Conservation (phyloP, 2,329 filamentous ascomycete genomes). For the Verticillium isaacii region DNA sequence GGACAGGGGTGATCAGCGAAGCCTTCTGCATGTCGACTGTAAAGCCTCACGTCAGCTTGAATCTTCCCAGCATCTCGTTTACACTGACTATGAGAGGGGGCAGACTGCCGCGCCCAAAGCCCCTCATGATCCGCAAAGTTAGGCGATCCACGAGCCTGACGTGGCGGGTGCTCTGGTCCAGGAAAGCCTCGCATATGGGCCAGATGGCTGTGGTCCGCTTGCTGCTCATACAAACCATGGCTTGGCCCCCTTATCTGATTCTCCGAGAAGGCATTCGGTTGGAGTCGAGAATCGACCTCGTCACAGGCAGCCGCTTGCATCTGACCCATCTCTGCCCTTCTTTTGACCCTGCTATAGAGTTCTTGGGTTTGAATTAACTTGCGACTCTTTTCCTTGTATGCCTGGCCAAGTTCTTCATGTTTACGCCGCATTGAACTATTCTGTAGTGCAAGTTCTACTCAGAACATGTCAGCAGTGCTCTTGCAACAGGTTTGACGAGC, state of each 20-base stretch:
- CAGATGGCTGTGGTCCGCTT: not conserved
- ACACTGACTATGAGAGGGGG: conserved; percentile 13
- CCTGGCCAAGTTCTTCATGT: conserved; percentile 64
- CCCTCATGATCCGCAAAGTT: not conserved
- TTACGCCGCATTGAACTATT: conserved; percentile 57
- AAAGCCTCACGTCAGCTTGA: not conserved
- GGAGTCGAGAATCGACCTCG: not conserved
- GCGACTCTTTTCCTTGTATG: conserved; percentile 65
- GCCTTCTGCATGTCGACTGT: conserved; percentile 25
- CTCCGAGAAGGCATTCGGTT: not conserved
- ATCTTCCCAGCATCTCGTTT: not conserved
- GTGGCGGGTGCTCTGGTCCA: not conserved
- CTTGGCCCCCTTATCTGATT: not conserved
- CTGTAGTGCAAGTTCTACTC: conserved; percentile 23
- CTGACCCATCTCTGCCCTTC: conserved; percentile 48
- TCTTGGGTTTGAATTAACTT: conserved; percentile 66
- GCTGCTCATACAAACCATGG: conserved; percentile 1
- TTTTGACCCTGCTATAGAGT: conserved; percentile 56
- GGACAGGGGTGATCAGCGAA: conserved; percentile 15
- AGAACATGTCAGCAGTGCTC: conserved; percentile 3
- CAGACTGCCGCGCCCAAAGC: conserved; percentile 6
- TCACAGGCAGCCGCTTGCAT: conserved; percentile 51
- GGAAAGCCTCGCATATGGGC: not conserved
- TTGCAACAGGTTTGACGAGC: not conserved
- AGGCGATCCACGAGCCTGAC: not conserved